Percentiles rank a stretch among this genome's conserved stretches.
These are phyloP conservation scores for Pseudogymnoascus sp. DNA, from an alignment of 2,329 filamentous ascomycete genomes.

Conservation along the genomic window DNA sequence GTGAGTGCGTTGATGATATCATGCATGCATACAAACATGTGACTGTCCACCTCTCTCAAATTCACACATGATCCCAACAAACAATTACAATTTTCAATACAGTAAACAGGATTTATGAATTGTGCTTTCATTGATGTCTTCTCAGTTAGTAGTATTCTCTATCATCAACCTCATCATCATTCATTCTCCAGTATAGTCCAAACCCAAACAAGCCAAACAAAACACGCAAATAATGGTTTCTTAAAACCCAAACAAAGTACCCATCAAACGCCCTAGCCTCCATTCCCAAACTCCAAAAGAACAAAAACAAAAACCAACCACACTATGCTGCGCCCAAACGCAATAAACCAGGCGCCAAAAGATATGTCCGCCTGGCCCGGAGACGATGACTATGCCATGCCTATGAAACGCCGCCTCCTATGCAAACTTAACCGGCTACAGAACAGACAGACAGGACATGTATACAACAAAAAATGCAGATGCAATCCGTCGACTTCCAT, in stretches of 20 bases:
- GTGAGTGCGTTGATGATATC: background rate
- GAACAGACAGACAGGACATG: background rate
- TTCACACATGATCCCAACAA: background rate
- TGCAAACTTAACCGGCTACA: background rate
- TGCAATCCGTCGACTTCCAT: background rate
- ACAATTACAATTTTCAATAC: background rate
- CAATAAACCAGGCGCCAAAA: background rate
- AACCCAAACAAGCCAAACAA: background rate
- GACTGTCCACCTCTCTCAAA: background rate
- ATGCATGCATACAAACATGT: background rate
- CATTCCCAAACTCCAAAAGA: background rate
- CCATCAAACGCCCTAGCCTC: background rate
- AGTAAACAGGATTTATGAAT: slow-evolving; percentile 1
- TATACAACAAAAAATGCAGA: slow-evolving; percentile 5
- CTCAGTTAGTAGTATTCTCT: slow-evolving; percentile 8
- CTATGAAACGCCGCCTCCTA: background rate
- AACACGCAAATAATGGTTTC: background rate
- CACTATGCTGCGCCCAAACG: slow-evolving; percentile 1
- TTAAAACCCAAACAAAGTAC: background rate
- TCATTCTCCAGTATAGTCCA: background rate
- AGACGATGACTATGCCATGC: slow-evolving; percentile 1
- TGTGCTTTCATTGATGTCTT: slow-evolving; percentile 9
- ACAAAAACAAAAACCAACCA: background rate
- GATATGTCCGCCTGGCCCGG: background rate
- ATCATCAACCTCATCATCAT: slow-evolving; percentile 9